These are phyloP conservation scores for Sindora glabra DNA, from an alignment of 306 rosid species.

Conservation along the genomic window DNA sequence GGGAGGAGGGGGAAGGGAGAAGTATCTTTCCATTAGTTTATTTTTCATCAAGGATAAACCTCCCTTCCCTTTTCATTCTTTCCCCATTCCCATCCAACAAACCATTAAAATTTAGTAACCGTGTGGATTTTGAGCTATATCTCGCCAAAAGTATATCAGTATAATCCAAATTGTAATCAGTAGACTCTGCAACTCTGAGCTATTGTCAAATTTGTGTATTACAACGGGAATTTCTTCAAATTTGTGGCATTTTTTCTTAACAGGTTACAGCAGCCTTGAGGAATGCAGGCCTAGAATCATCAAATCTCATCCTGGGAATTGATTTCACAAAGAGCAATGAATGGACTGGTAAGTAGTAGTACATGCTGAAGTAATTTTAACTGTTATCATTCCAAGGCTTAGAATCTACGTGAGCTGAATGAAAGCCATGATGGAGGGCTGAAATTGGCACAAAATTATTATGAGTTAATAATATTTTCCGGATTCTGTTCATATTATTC, in stretches of 20 bases:
- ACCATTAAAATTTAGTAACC: too few species aligned
- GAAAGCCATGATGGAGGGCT: background rate
- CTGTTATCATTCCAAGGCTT: background rate
- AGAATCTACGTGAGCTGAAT: background rate
- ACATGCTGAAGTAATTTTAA: background rate
- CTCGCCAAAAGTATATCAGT: too few species aligned
- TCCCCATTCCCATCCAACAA: too few species aligned
- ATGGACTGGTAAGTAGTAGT: constrained; percentile 65
- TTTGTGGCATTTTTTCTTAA: background rate
- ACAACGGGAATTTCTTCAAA: background rate
- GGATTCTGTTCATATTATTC: background rate
- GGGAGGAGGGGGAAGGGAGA: too few species aligned
- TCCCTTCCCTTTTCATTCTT: too few species aligned
- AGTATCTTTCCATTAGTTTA: too few species aligned
- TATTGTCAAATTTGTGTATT: background rate
- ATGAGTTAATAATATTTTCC: background rate
- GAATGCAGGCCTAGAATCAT: constrained; percentile 79
- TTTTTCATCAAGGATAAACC: too few species aligned
- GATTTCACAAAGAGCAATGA: constrained; percentile 96
- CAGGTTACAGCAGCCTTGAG: constrained; percentile 69
- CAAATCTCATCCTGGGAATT: constrained; percentile 83
- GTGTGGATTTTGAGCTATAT: too few species aligned
- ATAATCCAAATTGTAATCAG: too few species aligned
- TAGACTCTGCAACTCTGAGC: background rate
- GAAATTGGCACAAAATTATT: background rate